A percentile compares a stretch with the other conserved stretches of the same genome.
These are phyloP conservation scores for Scytalidium lignicola DNA, from an alignment of 2,329 filamentous ascomycete genomes.

Conservation along the genomic window DNA sequence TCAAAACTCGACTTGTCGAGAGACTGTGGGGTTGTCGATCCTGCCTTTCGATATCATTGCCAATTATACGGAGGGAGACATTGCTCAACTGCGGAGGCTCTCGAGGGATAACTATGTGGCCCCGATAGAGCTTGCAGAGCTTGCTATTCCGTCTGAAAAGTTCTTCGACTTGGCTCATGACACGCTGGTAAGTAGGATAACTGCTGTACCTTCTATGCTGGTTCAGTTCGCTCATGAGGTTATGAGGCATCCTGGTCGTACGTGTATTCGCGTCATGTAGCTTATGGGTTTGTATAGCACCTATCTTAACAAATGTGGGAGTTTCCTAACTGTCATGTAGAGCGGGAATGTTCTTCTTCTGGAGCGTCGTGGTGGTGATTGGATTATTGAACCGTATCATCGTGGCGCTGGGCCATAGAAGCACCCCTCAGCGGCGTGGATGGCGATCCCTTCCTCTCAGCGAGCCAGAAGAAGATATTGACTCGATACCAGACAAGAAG, in stretches of 20 bases:
- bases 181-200: constrained; percentile 34
- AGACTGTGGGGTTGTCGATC: constrained; percentile 2
- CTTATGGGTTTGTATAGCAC: constrained; percentile 30
- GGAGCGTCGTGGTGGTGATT: constrained; percentile 33
- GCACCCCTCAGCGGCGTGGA: constrained; percentile 1
- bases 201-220: neutral
- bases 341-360: constrained; percentile 35
- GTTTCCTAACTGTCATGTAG: constrained; percentile 13
- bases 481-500: neutral
- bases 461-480: neutral
- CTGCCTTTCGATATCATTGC: constrained; percentile 33
- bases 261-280: constrained; percentile 29
- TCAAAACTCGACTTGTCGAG: neutral
- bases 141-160: constrained; percentile 30
- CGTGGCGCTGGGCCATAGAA: constrained; percentile 9
- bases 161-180: constrained; percentile 32
- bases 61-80: constrained; percentile 30
- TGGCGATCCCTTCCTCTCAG: neutral
- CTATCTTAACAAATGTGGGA: neutral
- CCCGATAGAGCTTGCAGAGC: constrained; percentile 26
- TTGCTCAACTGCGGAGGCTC: constrained; percentile 27
- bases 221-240: constrained; percentile 1
- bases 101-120: neutral
- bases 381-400: constrained; percentile 29
- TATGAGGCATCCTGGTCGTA: constrained; percentile 32